Evolutionary conservation across 345 rosid species (phyloP).

Genomic region (Cardamine chenopodiifolia): DNA sequence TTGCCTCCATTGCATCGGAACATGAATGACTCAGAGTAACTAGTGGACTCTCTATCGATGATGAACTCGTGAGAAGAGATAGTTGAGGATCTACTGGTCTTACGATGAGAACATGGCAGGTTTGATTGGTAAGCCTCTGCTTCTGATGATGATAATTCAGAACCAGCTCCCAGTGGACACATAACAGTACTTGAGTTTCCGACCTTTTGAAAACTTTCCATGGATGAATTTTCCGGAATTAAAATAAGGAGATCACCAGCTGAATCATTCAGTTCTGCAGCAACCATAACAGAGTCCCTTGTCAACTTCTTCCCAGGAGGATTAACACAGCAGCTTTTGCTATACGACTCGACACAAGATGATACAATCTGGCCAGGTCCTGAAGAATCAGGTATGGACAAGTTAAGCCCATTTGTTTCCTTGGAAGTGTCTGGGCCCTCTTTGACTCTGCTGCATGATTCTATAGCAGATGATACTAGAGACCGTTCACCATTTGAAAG

Average conservation of each 20-base stretch:
- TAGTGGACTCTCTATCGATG: slow-evolving; percentile 45
- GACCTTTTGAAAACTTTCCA: slow-evolving; percentile 42
- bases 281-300: slow-evolving; percentile 46
- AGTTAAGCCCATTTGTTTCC: slow-evolving; percentile 41
- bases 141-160: slow-evolving; percentile 49
- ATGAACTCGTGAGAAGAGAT: slow-evolving; percentile 44
- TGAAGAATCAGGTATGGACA: slow-evolving; percentile 43
- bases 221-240: slow-evolving; percentile 47
- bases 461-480: slow-evolving; percentile 37
- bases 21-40: slow-evolving; percentile 40
- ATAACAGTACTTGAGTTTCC: slow-evolving; percentile 42
- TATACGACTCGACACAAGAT: slow-evolving; percentile 41
- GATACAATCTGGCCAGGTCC: slow-evolving; percentile 41
- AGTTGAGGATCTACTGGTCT: slow-evolving; percentile 41
- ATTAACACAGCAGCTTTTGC: slow-evolving; percentile 44
- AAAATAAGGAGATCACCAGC: slow-evolving; percentile 38
- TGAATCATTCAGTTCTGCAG: slow-evolving; percentile 44
- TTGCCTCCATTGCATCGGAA: slow-evolving; percentile 42
- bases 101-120: slow-evolving; percentile 27
- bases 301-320: slow-evolving; percentile 46
- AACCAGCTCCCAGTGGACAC: slow-evolving; percentile 45
- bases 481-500: slow-evolving; percentile 45
- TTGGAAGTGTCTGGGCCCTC: slow-evolving; percentile 41
- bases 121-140: slow-evolving; percentile 47
- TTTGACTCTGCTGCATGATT: slow-evolving; percentile 28